phyloP scores from a whole-genome alignment of 225 moss, liverwort and hornwort species.

The Lunularia cruciata region DNA sequence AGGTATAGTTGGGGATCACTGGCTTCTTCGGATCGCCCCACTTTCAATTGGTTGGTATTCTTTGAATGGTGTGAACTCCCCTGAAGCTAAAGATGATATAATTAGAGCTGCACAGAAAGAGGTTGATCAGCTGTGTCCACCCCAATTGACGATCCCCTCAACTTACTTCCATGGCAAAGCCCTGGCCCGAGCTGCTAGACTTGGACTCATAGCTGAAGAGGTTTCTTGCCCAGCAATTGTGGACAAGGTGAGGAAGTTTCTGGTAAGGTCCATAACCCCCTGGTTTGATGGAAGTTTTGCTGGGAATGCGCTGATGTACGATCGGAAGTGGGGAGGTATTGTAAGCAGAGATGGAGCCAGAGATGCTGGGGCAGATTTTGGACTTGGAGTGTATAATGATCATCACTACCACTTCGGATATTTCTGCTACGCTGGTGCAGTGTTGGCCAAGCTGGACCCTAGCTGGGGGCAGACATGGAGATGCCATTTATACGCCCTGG shows the following conservation, averaged over 20 bases:
- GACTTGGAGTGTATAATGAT: slow-evolving; percentile 82
- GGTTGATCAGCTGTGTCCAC: slow-evolving; percentile 41
- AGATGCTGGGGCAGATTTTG: slow-evolving; percentile 85
- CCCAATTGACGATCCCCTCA: slow-evolving; percentile 48
- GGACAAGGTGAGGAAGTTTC: slow-evolving; percentile 55
- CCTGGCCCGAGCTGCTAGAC: slow-evolving; percentile 74
- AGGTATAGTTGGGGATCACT: slow-evolving; percentile 72
- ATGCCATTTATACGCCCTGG: slow-evolving; percentile 65
- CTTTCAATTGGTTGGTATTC: slow-evolving; percentile 64
- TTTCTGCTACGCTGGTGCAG: slow-evolving; percentile 95
- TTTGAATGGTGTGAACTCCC: slow-evolving; percentile 40
- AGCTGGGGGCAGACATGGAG: slow-evolving; percentile 66
- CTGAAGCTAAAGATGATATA: slow-evolving; percentile 47
- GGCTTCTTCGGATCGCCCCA: slow-evolving; percentile 51
- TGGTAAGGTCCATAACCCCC: slow-evolving; percentile 57
- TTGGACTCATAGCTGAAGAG: slow-evolving; percentile 87
- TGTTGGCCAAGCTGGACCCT: slow-evolving; percentile 75
- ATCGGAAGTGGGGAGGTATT: slow-evolving; percentile 81
- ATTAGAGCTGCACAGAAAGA: slow-evolving; percentile 58
- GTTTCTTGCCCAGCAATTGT: slow-evolving; percentile 49
- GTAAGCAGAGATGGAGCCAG: slow-evolving; percentile 71
- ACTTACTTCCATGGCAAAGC: slow-evolving; percentile 91
- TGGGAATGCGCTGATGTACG: slow-evolving; percentile 74
- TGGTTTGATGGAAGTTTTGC: slow-evolving; percentile 70
- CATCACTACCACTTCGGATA: slow-evolving; percentile 95